Evolutionary conservation across 306 rosid genomes (phyloP).

Genomic region (Trifolium dubium): DNA sequence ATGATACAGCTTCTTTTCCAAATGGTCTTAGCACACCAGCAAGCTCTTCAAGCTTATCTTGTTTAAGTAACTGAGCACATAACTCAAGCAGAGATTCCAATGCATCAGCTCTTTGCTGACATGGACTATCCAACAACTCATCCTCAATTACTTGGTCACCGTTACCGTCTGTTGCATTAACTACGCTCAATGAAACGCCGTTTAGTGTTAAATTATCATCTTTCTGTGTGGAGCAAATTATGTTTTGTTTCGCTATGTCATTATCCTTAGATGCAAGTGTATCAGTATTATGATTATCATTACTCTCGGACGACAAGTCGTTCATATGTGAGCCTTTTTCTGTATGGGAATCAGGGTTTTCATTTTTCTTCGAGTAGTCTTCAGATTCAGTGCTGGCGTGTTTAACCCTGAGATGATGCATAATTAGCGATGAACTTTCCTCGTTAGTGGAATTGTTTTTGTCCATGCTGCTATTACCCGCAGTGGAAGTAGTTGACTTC

Average conservation of each 20-base stretch:
- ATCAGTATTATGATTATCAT: constrained; percentile 1
- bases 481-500: constrained; percentile 38
- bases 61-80: constrained; percentile 83
- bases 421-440: constrained; percentile 47
- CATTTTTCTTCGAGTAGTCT: constrained; percentile 43
- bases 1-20: constrained; percentile 82
- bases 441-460: constrained; percentile 51
- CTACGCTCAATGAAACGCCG: constrained; percentile 46
- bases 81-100: constrained; percentile 88
- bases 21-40: constrained; percentile 87
- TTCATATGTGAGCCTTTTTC: constrained; percentile 43
- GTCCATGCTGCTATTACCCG: constrained; percentile 16
- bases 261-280: constrained; percentile 46
- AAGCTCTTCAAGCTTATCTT: constrained; percentile 88
- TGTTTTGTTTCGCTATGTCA: constrained; percentile 35
- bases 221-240: constrained; percentile 39
- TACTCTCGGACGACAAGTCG: constrained; percentile 40
- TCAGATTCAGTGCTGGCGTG: constrained; percentile 4
- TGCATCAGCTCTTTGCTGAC: constrained; percentile 86
- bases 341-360: constrained; percentile 36
- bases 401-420: constrained; percentile 33
- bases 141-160: constrained; percentile 38
- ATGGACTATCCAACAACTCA: constrained; percentile 46
- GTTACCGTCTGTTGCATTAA: constrained; percentile 45
- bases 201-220: constrained; percentile 43